phyloP scores from a whole-genome alignment of 768 basidiomycete species.

The Boletus barrowsii region DNA sequence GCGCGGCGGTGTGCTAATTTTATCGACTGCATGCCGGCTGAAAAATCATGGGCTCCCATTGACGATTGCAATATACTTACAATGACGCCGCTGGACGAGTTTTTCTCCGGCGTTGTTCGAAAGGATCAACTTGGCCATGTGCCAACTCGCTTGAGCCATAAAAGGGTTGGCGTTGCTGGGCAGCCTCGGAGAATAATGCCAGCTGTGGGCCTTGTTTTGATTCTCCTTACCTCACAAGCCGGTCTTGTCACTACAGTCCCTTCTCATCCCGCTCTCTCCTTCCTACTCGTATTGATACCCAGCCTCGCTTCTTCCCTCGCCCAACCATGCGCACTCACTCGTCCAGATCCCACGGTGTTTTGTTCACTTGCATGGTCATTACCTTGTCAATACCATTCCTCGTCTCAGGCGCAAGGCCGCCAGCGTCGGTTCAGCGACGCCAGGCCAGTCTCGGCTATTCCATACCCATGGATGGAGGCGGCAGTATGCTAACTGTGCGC shows the following conservation, averaged over 20 bases:
- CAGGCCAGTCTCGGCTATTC: conserved; percentile 49
- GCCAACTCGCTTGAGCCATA: neutral
- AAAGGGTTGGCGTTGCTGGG: neutral
- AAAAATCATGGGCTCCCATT: neutral
- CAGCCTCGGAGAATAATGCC: neutral
- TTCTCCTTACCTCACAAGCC: conserved; percentile 1
- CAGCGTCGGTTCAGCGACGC: conserved; percentile 17
- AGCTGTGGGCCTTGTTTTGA: neutral
- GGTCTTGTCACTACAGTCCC: neutral
- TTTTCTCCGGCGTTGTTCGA: neutral
- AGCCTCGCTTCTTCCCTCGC: neutral
- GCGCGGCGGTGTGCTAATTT: neutral
- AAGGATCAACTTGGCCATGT: too few species aligned
- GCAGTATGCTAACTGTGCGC: conserved; percentile 70
- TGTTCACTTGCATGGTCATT: conserved; percentile 8
- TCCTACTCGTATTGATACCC: neutral
- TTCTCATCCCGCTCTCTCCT: neutral
- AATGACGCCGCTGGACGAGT: too few species aligned
- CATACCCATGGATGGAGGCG: conserved; percentile 53
- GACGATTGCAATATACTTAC: too few species aligned
- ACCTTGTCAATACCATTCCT: conserved; percentile 9
- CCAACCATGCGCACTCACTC: conserved; percentile 1
- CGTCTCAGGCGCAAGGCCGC: conserved; percentile 10
- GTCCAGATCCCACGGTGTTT: neutral
- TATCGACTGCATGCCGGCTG: neutral